Evolutionary conservation across 2,329 filamentous ascomycete genomes (phyloP).

Genomic region (Pseudopyricularia javanii): DNA sequence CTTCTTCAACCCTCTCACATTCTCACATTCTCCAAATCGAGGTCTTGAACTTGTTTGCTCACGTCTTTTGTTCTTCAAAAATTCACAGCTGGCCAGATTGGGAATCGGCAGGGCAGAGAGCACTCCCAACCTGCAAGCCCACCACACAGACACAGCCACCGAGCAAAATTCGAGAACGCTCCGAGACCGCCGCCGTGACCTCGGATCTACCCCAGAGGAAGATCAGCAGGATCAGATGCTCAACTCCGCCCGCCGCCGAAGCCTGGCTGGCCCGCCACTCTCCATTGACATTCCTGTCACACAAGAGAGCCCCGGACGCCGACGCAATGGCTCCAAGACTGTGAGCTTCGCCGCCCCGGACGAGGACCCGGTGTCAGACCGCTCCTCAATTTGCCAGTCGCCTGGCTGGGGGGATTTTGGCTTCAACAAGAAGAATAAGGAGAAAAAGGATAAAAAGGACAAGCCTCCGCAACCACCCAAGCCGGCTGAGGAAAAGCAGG

Average conservation of each 20-base stretch:
- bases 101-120: constrained; percentile 4
- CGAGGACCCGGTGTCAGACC: constrained; percentile 23
- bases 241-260: constrained; percentile 9
- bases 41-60: neutral
- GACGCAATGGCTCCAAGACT: constrained; percentile 16
- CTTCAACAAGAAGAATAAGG: constrained; percentile 39
- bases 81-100: constrained; percentile 15
- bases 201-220: constrained; percentile 7
- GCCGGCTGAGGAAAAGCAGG: constrained; percentile 21
- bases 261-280: constrained; percentile 11
- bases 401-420: constrained; percentile 49
- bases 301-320: constrained; percentile 3
- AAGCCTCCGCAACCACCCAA: neutral
- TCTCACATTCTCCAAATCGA: constrained; percentile 1
- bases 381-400: constrained; percentile 45
- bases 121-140: constrained; percentile 3
- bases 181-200: constrained; percentile 12
- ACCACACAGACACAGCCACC: constrained; percentile 5
- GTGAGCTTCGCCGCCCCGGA: constrained; percentile 24
- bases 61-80: neutral
- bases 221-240: constrained; percentile 11
- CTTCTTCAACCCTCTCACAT: neutral
- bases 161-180: constrained; percentile 8
- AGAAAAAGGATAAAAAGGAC: constrained; percentile 25
- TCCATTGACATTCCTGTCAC: constrained; percentile 18